These are phyloP conservation scores for Gymnopilus dilepis DNA, from an alignment of 768 basidiomycete genomes.

Conservation along the genomic window DNA sequence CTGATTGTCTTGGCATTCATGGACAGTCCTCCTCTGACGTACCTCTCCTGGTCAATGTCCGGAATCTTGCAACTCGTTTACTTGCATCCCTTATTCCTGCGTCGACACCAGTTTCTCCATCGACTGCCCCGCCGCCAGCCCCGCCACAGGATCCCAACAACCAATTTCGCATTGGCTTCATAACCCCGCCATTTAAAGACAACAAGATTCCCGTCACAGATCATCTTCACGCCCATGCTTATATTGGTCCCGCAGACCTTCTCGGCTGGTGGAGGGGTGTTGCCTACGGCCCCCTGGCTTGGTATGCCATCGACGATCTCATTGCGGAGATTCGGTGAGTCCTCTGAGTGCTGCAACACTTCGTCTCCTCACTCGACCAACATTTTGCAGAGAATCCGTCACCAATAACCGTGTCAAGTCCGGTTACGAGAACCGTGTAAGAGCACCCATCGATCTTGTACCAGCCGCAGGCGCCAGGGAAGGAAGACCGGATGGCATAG, in stretches of 20 bases:
- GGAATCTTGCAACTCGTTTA: conserved; percentile 60
- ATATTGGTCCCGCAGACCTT: conserved; percentile 64
- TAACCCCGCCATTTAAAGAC: conserved; percentile 79
- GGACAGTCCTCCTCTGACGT: conserved; percentile 74
- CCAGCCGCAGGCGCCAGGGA: conserved; percentile 71
- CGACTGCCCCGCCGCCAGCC: conserved; percentile 37
- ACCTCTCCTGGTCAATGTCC: conserved; percentile 68
- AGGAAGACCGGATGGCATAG: conserved; percentile 68
- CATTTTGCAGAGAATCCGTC: conserved; percentile 68
- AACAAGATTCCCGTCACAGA: conserved; percentile 80
- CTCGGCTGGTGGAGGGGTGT: conserved; percentile 77
- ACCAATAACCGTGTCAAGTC: conserved; percentile 88
- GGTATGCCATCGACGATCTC: conserved; percentile 79
- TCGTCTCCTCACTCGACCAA: conserved; percentile 7
- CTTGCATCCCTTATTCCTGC: conserved; percentile 52
- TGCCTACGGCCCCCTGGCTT: conserved; percentile 70
- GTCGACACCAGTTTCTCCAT: conserved; percentile 40
- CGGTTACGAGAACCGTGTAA: conserved; percentile 60
- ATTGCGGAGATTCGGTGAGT: conserved; percentile 80
- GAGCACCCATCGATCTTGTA: conserved; percentile 75
- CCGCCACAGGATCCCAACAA: conserved; percentile 38
- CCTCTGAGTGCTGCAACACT: conserved; percentile 2
- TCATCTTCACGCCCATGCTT: conserved; percentile 81
- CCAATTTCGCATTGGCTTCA: conserved; percentile 73
- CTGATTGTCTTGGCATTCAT: conserved; percentile 1